A percentile compares a stretch with the other conserved stretches of the same genome.
Conservation (phyloP, 768 basidiomycete species). For the Mycena amicta region DNA sequence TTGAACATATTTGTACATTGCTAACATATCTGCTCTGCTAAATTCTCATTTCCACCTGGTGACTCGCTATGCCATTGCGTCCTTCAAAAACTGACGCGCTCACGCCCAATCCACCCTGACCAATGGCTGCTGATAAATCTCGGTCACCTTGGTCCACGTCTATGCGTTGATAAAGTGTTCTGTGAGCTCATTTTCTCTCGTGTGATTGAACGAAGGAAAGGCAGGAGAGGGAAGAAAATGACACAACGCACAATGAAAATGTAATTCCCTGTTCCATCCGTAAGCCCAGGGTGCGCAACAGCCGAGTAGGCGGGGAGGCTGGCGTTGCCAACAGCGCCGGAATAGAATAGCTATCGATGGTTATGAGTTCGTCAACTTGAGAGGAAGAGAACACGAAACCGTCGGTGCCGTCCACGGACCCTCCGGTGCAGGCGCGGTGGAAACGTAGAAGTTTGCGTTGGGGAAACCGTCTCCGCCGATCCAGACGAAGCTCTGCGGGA, state of each 20-base stretch:
- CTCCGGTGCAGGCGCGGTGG: conserved; percentile 16
- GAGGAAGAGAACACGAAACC: neutral
- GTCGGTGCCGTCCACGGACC: conserved; percentile 12
- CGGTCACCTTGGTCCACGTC: conserved; percentile 13
- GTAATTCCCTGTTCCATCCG: conserved; percentile 21
- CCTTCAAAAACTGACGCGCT: too few relatives aligned
- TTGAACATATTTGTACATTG: too few relatives aligned
- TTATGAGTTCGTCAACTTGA: neutral
- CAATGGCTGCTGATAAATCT: conserved; percentile 17
- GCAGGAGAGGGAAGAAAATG: too few relatives aligned
- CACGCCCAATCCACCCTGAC: conserved; percentile 16
- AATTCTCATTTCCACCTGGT: too few relatives aligned
- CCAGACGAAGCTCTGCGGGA: conserved; percentile 14
- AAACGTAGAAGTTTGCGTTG: conserved; percentile 17
- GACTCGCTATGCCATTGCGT: too few relatives aligned
- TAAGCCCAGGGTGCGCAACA: conserved; percentile 14
- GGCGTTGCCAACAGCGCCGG: conserved; percentile 6
- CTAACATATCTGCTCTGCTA: too few relatives aligned
- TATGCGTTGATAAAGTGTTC: neutral
- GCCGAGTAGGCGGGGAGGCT: conserved; percentile 17
- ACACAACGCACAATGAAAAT: conserved; percentile 18
- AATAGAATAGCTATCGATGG: conserved; percentile 11
- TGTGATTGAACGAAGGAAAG: neutral
- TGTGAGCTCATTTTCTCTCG: neutral
- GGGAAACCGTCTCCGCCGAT: conserved; percentile 20